Conservation (phyloP, 352 stramenopile species). For the Albugo laibachii region DNA sequence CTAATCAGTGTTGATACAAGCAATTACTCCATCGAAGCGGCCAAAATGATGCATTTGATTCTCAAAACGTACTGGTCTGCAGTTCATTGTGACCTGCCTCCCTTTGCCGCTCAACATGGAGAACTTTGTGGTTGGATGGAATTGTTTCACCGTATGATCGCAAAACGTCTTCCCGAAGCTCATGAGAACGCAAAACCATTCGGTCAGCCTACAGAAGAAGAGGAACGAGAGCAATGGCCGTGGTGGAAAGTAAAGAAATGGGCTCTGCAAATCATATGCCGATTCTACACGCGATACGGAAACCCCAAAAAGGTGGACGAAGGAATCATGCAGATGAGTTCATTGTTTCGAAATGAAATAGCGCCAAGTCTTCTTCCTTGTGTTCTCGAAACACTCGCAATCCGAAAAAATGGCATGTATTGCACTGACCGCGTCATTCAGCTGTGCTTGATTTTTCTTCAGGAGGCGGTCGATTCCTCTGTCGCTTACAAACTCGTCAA, state of each 20-base stretch:
- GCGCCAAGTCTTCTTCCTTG: conserved; percentile 64
- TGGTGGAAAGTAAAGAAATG: conserved; percentile 99
- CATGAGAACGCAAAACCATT: conserved; percentile 48
- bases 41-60: conserved; percentile 87
- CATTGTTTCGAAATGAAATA: conserved; percentile 85
- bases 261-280: conserved; percentile 89
- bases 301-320: conserved; percentile 89
- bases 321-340: conserved; percentile 82
- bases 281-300: conserved; percentile 94
- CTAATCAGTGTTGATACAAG: conserved; percentile 48
- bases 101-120: conserved; percentile 57
- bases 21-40: conserved; percentile 82
- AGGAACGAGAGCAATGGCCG: conserved; percentile 85
- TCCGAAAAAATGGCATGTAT: conserved; percentile 87
- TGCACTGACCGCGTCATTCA: conserved; percentile 93
- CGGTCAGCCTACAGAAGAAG: conserved; percentile 78
- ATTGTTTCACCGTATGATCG: conserved; percentile 62
- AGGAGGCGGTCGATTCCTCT: conserved; percentile 87
- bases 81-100: conserved; percentile 88
- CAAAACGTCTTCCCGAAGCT: conserved; percentile 84
- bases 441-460: conserved; percentile 85
- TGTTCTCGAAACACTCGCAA: conserved; percentile 81
- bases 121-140: conserved; percentile 88
- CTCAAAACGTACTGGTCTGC: conserved; percentile 97
- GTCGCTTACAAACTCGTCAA: conserved; percentile 96